Evolutionary conservation across 495 filamentous ascomycete genomes (phyloP).

Genomic region (Talaromyces stipitatus): DNA sequence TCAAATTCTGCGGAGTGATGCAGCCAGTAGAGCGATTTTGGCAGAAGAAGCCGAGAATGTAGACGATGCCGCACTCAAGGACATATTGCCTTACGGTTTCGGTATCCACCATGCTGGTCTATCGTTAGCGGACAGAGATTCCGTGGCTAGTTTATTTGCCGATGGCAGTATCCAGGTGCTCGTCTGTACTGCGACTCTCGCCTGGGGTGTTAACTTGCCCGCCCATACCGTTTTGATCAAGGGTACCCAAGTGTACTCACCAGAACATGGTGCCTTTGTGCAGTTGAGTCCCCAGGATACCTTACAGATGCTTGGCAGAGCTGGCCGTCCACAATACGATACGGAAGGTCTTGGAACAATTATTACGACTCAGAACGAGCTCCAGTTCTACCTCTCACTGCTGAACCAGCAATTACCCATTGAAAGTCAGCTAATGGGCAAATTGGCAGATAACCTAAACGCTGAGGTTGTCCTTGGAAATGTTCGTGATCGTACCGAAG

Average conservation of each 20-base stretch:
- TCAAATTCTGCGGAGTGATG: slow-evolving; percentile 88
- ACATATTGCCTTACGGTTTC: slow-evolving; percentile 91
- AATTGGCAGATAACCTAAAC: slow-evolving; percentile 92
- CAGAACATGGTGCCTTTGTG: slow-evolving; percentile 98
- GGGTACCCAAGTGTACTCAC: slow-evolving; percentile 94
- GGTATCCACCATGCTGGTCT: slow-evolving; percentile 98
- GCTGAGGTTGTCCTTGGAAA: slow-evolving; percentile 95
- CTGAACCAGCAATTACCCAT: slow-evolving; percentile 97
- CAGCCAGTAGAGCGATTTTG: slow-evolving; percentile 82
- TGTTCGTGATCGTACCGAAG: slow-evolving; percentile 87
- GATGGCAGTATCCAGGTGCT: slow-evolving; percentile 90
- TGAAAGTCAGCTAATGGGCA: slow-evolving; percentile 90
- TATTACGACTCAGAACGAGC: slow-evolving; percentile 89
- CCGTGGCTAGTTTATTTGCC: slow-evolving; percentile 90
- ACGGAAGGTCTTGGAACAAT: slow-evolving; percentile 98
- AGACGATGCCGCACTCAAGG: slow-evolving; percentile 82
- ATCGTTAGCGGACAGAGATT: slow-evolving; percentile 83
- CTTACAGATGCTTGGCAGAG: slow-evolving; percentile 96
- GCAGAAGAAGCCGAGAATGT: slow-evolving; percentile 77
- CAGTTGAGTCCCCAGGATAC: slow-evolving; percentile 97
- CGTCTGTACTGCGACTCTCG: slow-evolving; percentile 91
- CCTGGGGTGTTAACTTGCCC: slow-evolving; percentile 93
- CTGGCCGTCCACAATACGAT: slow-evolving; percentile 93
- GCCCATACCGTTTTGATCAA: slow-evolving; percentile 97
- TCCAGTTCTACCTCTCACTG: slow-evolving; percentile 93